A percentile compares a stretch with the other conserved stretches of the same genome.
Conservation (phyloP, 352 stramenopile genomes). For the Globisporangium polare region DNA sequence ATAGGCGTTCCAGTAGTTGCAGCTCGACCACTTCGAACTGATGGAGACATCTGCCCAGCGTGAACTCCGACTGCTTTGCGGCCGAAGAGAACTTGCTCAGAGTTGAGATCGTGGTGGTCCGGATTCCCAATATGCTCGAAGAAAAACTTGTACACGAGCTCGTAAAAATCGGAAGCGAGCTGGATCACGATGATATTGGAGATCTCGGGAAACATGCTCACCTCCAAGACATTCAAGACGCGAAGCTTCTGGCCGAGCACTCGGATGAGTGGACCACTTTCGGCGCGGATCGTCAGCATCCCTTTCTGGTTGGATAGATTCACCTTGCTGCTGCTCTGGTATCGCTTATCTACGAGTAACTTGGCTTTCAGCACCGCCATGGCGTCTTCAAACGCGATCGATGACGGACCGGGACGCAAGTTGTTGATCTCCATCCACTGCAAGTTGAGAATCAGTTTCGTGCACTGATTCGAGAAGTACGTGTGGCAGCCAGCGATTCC, state of each 20-base stretch:
- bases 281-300: slow-evolving; percentile 70
- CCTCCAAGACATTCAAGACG: slow-evolving; percentile 69
- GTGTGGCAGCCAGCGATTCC: slow-evolving; percentile 59
- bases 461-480: slow-evolving; percentile 67
- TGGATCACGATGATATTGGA: slow-evolving; percentile 85
- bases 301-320: slow-evolving; percentile 46
- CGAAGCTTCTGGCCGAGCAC: slow-evolving; percentile 68
- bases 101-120: slow-evolving; percentile 30
- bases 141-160: slow-evolving; percentile 84
- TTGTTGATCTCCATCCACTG: slow-evolving; percentile 86
- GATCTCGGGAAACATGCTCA: slow-evolving; percentile 81
- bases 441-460: slow-evolving; percentile 70
- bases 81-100: slow-evolving; percentile 60
- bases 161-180: slow-evolving; percentile 76
- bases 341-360: slow-evolving; percentile 56
- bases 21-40: neutral
- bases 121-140: slow-evolving; percentile 44
- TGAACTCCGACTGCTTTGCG: slow-evolving; percentile 23
- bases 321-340: slow-evolving; percentile 29
- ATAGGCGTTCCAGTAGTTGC: neutral
- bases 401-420: slow-evolving; percentile 62
- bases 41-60: neutral
- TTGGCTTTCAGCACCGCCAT: slow-evolving; percentile 71
- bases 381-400: slow-evolving; percentile 69
- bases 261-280: slow-evolving; percentile 62